Conservation (phyloP, 2,329 filamentous ascomycete species). For the Colletotrichum destructivum region DNA sequence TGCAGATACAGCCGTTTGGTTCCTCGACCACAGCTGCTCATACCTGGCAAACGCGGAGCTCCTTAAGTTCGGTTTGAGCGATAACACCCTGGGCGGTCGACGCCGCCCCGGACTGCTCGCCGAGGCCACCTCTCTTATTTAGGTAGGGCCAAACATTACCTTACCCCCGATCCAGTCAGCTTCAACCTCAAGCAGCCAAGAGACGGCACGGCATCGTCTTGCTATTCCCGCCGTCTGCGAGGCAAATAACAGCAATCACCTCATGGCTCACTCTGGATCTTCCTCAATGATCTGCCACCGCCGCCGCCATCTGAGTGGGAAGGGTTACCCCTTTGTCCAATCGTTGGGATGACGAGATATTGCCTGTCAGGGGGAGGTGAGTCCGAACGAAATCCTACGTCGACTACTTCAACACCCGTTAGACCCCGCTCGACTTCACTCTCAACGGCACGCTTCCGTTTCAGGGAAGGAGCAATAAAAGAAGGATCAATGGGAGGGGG, state of each 20-base stretch:
- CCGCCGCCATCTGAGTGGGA: neutral
- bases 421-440: constrained; percentile 8
- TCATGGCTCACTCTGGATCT: constrained; percentile 1
- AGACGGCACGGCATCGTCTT: constrained; percentile 4
- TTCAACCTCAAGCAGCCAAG: constrained; percentile 19
- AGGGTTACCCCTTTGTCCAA: constrained; percentile 1
- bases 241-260: constrained; percentile 1
- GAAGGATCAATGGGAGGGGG: neutral
- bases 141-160: constrained; percentile 2
- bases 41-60: constrained; percentile 1
- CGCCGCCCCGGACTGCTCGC: neutral
- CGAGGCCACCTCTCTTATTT: constrained; percentile 6
- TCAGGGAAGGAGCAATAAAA: constrained; percentile 17
- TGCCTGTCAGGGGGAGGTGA: neutral
- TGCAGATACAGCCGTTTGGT: neutral
- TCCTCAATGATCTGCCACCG: constrained; percentile 9
- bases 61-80: neutral
- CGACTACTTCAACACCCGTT: constrained; percentile 13
- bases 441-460: constrained; percentile 17
- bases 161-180: constrained; percentile 8
- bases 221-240: constrained; percentile 10
- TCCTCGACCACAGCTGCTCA: neutral
- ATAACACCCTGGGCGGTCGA: neutral
- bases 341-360: neutral
- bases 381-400: constrained; percentile 16